Evolutionary conservation across 768 basidiomycete genomes (phyloP), one percentile per base, ranked within the genome.

Genomic region (Gymnopilus junonius): DNA sequence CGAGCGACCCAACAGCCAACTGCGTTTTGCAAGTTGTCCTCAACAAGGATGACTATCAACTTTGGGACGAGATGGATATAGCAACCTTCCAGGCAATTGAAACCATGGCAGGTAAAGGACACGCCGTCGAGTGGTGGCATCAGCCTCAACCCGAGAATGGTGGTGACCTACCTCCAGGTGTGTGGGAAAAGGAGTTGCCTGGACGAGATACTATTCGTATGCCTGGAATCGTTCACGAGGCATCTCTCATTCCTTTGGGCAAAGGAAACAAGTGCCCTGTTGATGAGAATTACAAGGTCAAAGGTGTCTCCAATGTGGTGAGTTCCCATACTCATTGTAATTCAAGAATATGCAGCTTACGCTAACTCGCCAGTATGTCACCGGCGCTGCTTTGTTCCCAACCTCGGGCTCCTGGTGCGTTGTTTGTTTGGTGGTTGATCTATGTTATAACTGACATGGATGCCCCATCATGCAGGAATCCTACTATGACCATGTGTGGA

Each of bases 301-400:
- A 61, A 25, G 59, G 59, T 12, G 48, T 51, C 37, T 53, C 48
- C 10, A 66, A 66, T 56, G 61, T 66, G 46, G 46, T 50, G 20
- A 46, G 45, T 8, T 43, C 17, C 15, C 15, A 43, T 43, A 17
- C 20, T 10, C 11, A 37, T 37, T 37, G 42, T 8, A 8, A 20
- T 21, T 8, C 25, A 23, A 23, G 23, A 46, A 10, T 1, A 46
- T 27, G 21, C 45, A 46, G 20, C 25, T 45, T 25, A 45, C 43
- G 5, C 14, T 50, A 31, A 29, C 6, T 50, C 17, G 8, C 40
- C 29, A 50, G 10, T 66, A 66, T 40, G 65, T 66, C 34, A 62
- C 55, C 10, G 57, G 65, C 2, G 65, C 55, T n/a, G 65, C 61
- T 7, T 37, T 66, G 12, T 66, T 66, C 57, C 65, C 65, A 8